Percentiles rank a stretch among this genome's conserved stretches.
phyloP scores from a whole-genome alignment of 2,329 filamentous ascomycete genomes.

The Cladosporium austrohemisphaericum region DNA sequence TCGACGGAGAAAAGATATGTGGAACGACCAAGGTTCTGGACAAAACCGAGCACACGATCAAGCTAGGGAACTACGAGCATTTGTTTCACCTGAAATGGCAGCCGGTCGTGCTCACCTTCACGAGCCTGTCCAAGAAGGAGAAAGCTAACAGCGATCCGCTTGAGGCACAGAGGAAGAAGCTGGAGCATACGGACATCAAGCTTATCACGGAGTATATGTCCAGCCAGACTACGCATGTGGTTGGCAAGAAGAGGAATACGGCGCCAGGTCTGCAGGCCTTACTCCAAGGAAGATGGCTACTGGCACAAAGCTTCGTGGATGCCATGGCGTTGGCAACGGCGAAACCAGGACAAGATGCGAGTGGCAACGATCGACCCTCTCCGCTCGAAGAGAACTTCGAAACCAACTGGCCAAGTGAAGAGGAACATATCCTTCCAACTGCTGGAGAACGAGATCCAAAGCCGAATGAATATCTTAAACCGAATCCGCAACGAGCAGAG shows the following conservation, averaged over 20 bases:
- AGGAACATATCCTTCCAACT: slow-evolving; percentile 66
- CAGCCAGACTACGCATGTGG: slow-evolving; percentile 75
- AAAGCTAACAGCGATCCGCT: slow-evolving; percentile 53
- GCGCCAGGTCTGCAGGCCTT: slow-evolving; percentile 82
- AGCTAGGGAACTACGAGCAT: slow-evolving; percentile 66
- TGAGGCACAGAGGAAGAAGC: slow-evolving; percentile 56
- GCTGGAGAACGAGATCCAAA: slow-evolving; percentile 72
- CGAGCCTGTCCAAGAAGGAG: slow-evolving; percentile 61
- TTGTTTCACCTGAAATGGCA: slow-evolving; percentile 59
- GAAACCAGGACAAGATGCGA: slow-evolving; percentile 19
- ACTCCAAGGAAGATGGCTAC: slow-evolving; percentile 74
- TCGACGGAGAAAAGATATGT: slow-evolving; percentile 67
- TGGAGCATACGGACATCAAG: slow-evolving; percentile 89
- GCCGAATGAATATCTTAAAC: slow-evolving; percentile 60
- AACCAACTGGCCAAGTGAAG: slow-evolving; percentile 70
- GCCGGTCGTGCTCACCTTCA: slow-evolving; percentile 77
- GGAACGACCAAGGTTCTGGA: slow-evolving; percentile 59
- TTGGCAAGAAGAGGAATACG: slow-evolving; percentile 86
- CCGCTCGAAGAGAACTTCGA: slow-evolving; percentile 76
- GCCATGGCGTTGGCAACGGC: slow-evolving; percentile 62
- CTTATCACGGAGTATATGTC: slow-evolving; percentile 68
- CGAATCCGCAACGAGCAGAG: slow-evolving; percentile 60
- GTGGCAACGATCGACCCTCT: slow-evolving; percentile 24
- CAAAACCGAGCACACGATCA: slow-evolving; percentile 55
- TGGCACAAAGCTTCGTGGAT: slow-evolving; percentile 69